phyloP scores from a whole-genome alignment of 1,139 yeast species.

The Blastobotrys niveus region DNA sequence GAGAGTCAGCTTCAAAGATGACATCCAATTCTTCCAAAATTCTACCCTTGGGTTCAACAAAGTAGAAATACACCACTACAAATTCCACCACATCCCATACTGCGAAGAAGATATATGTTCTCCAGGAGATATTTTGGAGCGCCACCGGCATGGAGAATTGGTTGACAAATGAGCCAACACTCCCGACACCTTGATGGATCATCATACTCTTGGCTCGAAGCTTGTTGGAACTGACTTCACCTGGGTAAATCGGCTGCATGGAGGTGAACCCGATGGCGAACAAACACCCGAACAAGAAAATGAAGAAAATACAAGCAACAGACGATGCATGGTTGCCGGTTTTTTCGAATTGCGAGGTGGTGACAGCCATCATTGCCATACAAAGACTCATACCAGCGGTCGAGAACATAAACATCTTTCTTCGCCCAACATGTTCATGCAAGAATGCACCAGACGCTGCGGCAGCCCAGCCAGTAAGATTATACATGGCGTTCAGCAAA shows the following conservation, averaged over 20 bases:
- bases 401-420: slow-evolving; percentile 19
- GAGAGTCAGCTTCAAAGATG: slow-evolving; percentile 32
- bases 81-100: slow-evolving; percentile 21
- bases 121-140: slow-evolving; percentile 53
- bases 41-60: slow-evolving; percentile 44
- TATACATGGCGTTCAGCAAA: slow-evolving; percentile 17
- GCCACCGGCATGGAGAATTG: slow-evolving; percentile 55
- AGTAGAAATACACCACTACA: slow-evolving; percentile 35
- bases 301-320: slow-evolving; percentile 19
- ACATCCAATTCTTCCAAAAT: slow-evolving; percentile 44
- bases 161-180: slow-evolving; percentile 31
- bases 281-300: slow-evolving; percentile 19
- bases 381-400: slow-evolving; percentile 17
- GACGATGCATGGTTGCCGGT: slow-evolving; percentile 13
- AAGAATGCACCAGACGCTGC: slow-evolving; percentile 19
- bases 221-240: slow-evolving; percentile 38
- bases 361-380: slow-evolving; percentile 21
- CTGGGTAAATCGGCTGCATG: slow-evolving; percentile 32
- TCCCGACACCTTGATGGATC: slow-evolving; percentile 13
- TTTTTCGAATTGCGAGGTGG: slow-evolving; percentile 17
- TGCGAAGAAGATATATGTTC: slow-evolving; percentile 49
- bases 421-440: slow-evolving; percentile 20
- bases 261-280: slow-evolving; percentile 20
- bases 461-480: slow-evolving; percentile 16
- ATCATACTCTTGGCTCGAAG: slow-evolving; percentile 31